Conservation (phyloP, 2,329 filamentous ascomycete genomes). For the Colletotrichum somersetense region DNA sequence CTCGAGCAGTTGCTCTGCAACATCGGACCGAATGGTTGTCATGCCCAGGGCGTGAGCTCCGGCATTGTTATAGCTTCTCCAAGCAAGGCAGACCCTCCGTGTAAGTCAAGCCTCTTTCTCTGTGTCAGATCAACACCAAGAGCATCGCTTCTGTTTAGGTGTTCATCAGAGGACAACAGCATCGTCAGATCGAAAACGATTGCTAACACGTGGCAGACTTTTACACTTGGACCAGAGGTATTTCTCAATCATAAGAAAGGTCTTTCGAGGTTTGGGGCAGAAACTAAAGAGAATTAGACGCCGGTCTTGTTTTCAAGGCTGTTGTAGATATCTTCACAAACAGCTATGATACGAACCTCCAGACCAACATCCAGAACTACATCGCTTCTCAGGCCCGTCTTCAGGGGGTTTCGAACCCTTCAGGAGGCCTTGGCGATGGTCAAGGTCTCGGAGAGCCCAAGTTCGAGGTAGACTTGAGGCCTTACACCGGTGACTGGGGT, state of each 20-base stretch:
- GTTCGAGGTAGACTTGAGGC: conserved; percentile 73
- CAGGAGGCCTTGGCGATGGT: conserved; percentile 67
- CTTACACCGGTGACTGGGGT: conserved; percentile 78
- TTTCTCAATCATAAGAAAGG: no score
- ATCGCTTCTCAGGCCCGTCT: conserved; percentile 75
- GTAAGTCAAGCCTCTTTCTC: conserved; percentile 53
- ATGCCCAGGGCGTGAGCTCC: conserved; percentile 59
- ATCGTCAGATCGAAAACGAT: not conserved
- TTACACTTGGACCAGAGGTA: conserved; percentile 78
- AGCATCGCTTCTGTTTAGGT: not conserved
- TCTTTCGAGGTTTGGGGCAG: not conserved
- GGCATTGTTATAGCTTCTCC: conserved; percentile 71
- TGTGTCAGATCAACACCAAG: not conserved
- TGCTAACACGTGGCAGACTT: conserved; percentile 66
- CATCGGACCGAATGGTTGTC: conserved; percentile 67
- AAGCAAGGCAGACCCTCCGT: conserved; percentile 65
- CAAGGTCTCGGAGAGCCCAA: conserved; percentile 78
- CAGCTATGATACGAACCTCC: conserved; percentile 69
- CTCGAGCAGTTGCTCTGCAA: conserved; percentile 68
- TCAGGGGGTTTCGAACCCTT: conserved; percentile 77
- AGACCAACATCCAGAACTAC: conserved; percentile 75
- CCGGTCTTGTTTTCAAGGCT: conserved; percentile 76
- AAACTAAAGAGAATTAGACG: conserved; percentile 58
- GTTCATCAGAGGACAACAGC: not conserved
- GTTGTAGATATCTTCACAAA: conserved; percentile 75